Percentiles rank a stretch among this genome's conserved stretches.
These are phyloP conservation scores for Neonectria sp. DNA, from an alignment of 2,329 filamentous ascomycete species.

Conservation along the genomic window DNA sequence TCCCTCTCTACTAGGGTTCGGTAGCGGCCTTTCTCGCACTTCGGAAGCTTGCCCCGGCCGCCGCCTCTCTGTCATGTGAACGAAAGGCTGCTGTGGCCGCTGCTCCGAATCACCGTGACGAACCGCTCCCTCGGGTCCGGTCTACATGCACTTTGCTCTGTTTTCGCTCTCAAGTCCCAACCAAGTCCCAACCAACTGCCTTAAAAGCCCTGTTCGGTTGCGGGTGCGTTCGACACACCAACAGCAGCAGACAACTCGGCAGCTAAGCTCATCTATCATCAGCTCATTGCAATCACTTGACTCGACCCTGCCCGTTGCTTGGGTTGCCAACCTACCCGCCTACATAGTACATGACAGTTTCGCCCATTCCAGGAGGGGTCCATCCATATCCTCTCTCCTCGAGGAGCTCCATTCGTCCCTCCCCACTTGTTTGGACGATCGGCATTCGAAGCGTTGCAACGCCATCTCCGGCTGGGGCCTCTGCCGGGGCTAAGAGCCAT, in stretches of 20 bases:
- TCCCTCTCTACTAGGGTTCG: too few species aligned
- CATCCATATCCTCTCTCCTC: not conserved
- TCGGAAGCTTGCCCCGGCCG: slow-evolving; percentile 18
- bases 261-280: not conserved
- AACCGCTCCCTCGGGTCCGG: not conserved
- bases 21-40: slow-evolving; percentile 1
- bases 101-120: not conserved
- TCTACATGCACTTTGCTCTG: not conserved
- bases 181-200: not conserved
- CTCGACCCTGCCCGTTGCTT: too few species aligned
- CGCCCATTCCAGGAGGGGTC: slow-evolving; percentile 17
- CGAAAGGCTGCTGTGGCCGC: slow-evolving; percentile 1
- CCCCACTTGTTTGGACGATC: slow-evolving; percentile 25
- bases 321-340: too few species aligned
- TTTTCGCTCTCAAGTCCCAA: not conserved
- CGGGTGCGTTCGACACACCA: not conserved
- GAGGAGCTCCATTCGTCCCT: not conserved
- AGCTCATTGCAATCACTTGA: slow-evolving; percentile 12
- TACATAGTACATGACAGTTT: too few species aligned
- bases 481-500: slow-evolving; percentile 15
- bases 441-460: slow-evolving; percentile 16
- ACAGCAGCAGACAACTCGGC: not conserved
- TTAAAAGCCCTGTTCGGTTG: not conserved
- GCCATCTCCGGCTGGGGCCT: slow-evolving; percentile 12
- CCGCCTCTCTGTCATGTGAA: slow-evolving; percentile 7